A percentile compares a stretch with the other conserved stretches of the same genome.
Evolutionary conservation across 768 basidiomycete genomes (phyloP).

Genomic region (Phylloporus rhodoxanthus): DNA sequence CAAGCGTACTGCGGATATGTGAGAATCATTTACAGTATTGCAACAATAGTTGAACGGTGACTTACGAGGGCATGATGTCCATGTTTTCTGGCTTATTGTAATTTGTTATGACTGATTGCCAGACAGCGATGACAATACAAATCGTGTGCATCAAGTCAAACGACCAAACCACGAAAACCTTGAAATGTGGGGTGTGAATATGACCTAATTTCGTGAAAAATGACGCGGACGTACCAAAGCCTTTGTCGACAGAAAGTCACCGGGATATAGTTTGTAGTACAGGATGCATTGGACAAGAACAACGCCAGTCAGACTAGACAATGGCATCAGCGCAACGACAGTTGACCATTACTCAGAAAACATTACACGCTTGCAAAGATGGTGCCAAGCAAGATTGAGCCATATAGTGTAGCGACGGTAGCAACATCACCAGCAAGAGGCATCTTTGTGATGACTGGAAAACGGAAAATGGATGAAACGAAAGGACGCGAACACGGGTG

Average conservation of each 20-base stretch:
- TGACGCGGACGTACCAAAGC: conserved; percentile 16
- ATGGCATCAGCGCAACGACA: conserved; percentile 7
- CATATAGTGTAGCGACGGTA: conserved; percentile 28
- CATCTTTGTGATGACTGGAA: conserved; percentile 8
- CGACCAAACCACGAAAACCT: conserved; percentile 27
- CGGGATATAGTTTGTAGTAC: conserved; percentile 30
- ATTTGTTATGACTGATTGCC: conserved; percentile 25
- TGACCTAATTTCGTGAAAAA: neutral
- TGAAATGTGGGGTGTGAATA: neutral
- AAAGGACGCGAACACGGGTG: conserved; percentile 27
- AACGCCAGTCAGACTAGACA: conserved; percentile 25
- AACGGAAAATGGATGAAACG: conserved; percentile 12
- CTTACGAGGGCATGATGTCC: conserved; percentile 29
- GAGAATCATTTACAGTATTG: neutral
- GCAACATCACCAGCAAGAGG: conserved; percentile 25
- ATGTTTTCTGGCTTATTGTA: conserved; percentile 21
- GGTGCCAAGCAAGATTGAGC: conserved; percentile 29
- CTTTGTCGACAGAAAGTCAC: conserved; percentile 24
- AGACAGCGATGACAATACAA: conserved; percentile 22
- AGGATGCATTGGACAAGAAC: conserved; percentile 29
- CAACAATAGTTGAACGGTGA: neutral
- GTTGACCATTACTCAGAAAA: neutral
- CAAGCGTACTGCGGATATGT: conserved; percentile 18
- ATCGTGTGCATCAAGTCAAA: conserved; percentile 27
- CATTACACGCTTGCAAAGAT: conserved; percentile 26